Base-by-base conservation (phyloP, 1,284 basidiomycete genomes). In the Termitomyces sp. region DNA sequence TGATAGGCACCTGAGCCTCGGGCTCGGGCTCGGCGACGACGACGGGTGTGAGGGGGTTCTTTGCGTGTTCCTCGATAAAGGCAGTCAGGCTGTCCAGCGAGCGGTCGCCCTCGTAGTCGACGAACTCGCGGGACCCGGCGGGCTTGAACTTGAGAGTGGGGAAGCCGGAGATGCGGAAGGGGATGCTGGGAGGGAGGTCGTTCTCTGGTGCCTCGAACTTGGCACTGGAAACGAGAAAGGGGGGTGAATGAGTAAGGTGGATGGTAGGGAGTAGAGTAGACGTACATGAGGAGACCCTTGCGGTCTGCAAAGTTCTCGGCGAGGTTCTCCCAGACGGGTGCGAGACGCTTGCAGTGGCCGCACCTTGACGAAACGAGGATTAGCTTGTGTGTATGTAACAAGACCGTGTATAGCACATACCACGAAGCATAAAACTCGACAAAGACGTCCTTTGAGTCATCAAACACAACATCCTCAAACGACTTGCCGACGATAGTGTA, bases 131-230 rank as follows among this genome's bases (percentile, higher is more conserved):
- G 41, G 81, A 75, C 50, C 96, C 95, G 21, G 97, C 96, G 9
- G 87, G 81, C 74, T 94, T 93, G 83, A 99, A 97, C 71, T 98
- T 98, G 69, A 99, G 72, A 1, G 97, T 98, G 8, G 96, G 96
- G 92, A 97, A 98, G 44, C 91, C 88, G 53, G 76, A 65, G 58
- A 96, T 74, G 52, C 84, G 82, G 91, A 99, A 97, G 31, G 89
- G 85, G 49, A 89, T 84, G 14, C 82, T 82, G 26, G 87, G 78
- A 44, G 97, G 97, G 26, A 99, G 80, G 70, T 99, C 97, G 71
- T 99, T 99, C 73, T 95, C 93, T 57, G 87, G 90, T 5, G 93
- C 93, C 66, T 99, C 96, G 80, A 98, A 88, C 77, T 98, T 97
- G 64, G 91, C 93, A 69, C 90, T 93, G 60, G n/a, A 55, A n/a